Percentiles rank a stretch among this genome's conserved stretches.
Evolutionary conservation across 805 yeast species (phyloP).

Genomic region (Kuraishia borneana): DNA sequence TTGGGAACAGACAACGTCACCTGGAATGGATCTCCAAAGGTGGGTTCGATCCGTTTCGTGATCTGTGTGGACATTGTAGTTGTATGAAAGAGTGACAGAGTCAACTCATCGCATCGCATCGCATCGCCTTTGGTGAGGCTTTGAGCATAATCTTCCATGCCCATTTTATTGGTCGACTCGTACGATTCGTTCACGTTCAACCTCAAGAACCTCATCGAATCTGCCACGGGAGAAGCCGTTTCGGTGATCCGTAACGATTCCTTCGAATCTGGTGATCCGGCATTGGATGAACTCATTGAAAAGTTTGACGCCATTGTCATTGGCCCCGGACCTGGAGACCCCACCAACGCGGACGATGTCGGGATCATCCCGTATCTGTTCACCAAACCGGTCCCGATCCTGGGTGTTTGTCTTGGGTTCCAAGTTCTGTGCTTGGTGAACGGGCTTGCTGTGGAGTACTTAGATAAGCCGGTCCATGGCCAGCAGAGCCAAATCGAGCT

Average conservation of each 20-base stretch:
- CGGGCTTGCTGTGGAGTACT: slow-evolving; percentile 31
- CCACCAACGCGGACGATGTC: slow-evolving; percentile 47
- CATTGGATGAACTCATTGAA: slow-evolving; percentile 30
- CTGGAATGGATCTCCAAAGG: slow-evolving; percentile 3
- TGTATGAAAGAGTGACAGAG: background rate
- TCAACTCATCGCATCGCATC: no score
- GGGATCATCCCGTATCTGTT: slow-evolving; percentile 61
- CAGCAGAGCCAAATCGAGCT: slow-evolving; percentile 48
- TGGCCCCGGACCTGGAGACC: slow-evolving; percentile 98
- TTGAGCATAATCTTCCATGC: no score
- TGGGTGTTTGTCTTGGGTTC: slow-evolving; percentile 92
- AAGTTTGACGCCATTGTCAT: slow-evolving; percentile 66
- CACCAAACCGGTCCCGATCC: slow-evolving; percentile 41
- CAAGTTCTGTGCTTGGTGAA: slow-evolving; percentile 72
- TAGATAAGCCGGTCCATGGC: slow-evolving; percentile 70
- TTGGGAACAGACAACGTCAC: slow-evolving; percentile 1
- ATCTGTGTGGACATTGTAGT: background rate
- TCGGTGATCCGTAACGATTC: slow-evolving; percentile 56
- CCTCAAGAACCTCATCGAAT: slow-evolving; percentile 48
- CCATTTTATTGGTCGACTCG: slow-evolving; percentile 73
- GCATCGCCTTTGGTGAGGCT: no score
- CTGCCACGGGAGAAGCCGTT: slow-evolving; percentile 38
- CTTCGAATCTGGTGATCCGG: slow-evolving; percentile 18
- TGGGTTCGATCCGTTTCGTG: slow-evolving; percentile 1
- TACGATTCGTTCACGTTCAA: slow-evolving; percentile 94